Evolutionary conservation across 805 yeast genomes (phyloP), one percentile per base, ranked within the genome.

Genomic region (Wickerhamomyces sydowiorum): DNA sequence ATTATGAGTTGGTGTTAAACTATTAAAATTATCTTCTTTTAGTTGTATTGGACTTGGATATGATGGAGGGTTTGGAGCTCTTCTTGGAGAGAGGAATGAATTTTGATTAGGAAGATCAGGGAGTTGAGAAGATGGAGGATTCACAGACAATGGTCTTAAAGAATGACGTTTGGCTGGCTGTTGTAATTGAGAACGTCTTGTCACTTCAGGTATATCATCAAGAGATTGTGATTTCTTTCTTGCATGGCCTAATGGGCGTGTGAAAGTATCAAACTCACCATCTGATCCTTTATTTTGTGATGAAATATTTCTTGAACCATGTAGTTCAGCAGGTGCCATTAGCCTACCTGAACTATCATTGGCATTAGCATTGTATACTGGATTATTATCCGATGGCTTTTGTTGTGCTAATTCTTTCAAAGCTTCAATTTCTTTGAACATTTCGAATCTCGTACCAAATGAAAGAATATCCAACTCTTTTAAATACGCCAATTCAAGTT

Each of bases 401-500:
- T 44, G 41, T 17, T 42, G 44, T 5, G 47, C 49, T 18, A 54
- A 37, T 34, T 61, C 61, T 48, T 64, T 57, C 52, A 84, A 66
- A 29, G 79, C 75, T 59, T 87, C 95, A 53, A 93, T 91, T 59
- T 87, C 96, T 57, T 88, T 89, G 62, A 79, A 82, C 37, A 93
- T 78, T 60, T 90, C 96, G 63, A 89, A 93, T 49, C 99, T 75
- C 0, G 96, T 90, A 22, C 99, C 99, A 66, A 93, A 93, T 4
- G 96, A 86, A 38, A 78, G 73, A 40, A 93, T 91, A 43, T 90
- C 99, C 44, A 93, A 69, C 62, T 93, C 99, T 60, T 91, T 93
- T 54, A 93, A 72, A 54, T 86, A 86, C 1, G 87, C 75, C 47
- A 91, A 70, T 55, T 91, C 97, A 47, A 93, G 71, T 62, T 90